Base-by-base conservation (phyloP, 352 stramenopile species). In the Globisporangium nunn region DNA sequence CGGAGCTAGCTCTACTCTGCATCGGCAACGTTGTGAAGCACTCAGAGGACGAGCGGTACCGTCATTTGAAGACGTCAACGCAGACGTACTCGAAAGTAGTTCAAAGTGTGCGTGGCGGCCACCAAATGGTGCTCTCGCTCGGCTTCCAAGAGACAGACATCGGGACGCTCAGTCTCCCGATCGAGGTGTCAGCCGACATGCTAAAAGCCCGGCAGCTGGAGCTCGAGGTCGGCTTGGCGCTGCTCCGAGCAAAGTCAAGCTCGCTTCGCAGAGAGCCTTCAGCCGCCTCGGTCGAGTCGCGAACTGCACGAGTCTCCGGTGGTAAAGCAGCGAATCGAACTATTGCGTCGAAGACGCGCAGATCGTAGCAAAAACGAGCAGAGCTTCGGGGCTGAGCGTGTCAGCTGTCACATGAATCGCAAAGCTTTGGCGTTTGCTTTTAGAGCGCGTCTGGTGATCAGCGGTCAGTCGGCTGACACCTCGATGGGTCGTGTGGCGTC, bases 91-190 rank as follows among this genome's bases (percentile, higher is more conserved):
- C 55, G 8, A 81, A 62, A 15, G 37, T 75, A 1, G 74, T 85
- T 6, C 44, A 49, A 3, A 70, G 58, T 17, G 60, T 72, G 0
- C 49, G 59, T 37, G 74, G 77, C 14, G 80, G 75, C 14, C 37
- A 71, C 29, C 62, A 72, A 29, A 53, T 88, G 7, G 56, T 88
- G 49, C 18, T 81, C 0, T 70, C 67, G 0, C 29, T 88, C 2
- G 80, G 78, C 0, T 91, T 91, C 50, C 72, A 72, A 12, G 74
- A 87, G 41, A 85, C 70, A 0, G 66, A 87, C 29, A 51, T 51
- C 0, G 68, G 67, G 2, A 63, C 68, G 14, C 39, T 90, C 0
- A n/a, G 69, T 8, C 53, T 90, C 15, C 65, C 71, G 4, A 33
- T 52, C 0, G 72, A 82, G 1, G 40, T 58, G 4, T 53, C 48